A percentile compares a stretch with the other conserved stretches of the same genome.
Evolutionary conservation across 2,329 filamentous ascomycete species (phyloP).

Genomic region (Beauveria caledonica): DNA sequence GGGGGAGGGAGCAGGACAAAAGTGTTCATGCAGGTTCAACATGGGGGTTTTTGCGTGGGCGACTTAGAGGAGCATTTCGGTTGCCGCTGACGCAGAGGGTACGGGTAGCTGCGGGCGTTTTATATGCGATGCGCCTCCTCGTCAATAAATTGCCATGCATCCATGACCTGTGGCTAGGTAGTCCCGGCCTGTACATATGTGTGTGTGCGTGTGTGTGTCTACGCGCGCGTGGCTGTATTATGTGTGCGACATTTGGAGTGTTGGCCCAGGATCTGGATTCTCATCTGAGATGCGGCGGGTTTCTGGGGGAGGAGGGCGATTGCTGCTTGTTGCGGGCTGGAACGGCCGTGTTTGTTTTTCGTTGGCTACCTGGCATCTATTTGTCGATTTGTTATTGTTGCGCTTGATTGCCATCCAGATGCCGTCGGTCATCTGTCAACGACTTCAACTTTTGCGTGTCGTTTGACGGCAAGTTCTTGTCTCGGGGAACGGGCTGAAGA

Average conservation of each 20-base stretch:
- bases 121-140: background rate
- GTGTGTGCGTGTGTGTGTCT: background rate
- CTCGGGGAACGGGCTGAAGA: background rate
- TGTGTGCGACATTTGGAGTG: background rate
- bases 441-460: no score
- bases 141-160: background rate
- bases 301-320: background rate
- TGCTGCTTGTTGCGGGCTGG: background rate
- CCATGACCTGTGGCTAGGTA: background rate
- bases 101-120: constrained; percentile 6
- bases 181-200: background rate
- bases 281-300: constrained; percentile 6
- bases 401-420: no score
- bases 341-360: no score
- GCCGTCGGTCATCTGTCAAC: no score
- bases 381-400: background rate
- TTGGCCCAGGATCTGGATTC: constrained; percentile 2
- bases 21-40: background rate
- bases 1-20: background rate
- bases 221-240: no score
- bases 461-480: background rate
- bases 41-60: background rate
- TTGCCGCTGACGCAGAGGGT: constrained; percentile 3
- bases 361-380: no score
- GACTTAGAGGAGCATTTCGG: background rate